These are phyloP conservation scores for Adansonia digitata DNA, from an alignment of 345 rosid genomes.

Conservation along the genomic window DNA sequence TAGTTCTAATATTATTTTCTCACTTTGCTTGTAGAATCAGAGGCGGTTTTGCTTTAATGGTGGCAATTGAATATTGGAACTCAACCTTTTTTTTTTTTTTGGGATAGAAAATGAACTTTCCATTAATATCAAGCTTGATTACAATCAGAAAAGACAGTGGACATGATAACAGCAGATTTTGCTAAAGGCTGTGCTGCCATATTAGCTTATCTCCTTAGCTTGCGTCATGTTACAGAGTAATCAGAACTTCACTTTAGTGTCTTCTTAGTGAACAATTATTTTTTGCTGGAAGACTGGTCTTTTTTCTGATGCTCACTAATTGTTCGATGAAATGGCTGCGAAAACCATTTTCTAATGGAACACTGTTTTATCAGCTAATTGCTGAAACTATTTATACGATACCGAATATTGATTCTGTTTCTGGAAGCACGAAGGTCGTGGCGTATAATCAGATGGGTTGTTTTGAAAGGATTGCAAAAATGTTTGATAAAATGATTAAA, in stretches of 20 bases:
- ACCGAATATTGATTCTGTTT: constrained; percentile 70
- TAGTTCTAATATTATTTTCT: background rate
- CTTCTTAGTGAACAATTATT: too few species aligned
- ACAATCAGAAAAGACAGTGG: background rate
- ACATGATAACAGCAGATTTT: background rate
- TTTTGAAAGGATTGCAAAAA: constrained; percentile 40
- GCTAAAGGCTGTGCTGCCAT: too few species aligned
- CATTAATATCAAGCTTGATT: background rate
- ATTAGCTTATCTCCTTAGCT: too few species aligned
- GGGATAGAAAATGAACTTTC: background rate
- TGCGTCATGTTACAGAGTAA: too few species aligned
- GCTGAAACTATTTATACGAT: constrained; percentile 36
- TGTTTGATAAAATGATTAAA: constrained; percentile 49
- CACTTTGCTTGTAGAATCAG: background rate
- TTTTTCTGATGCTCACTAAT: too few species aligned
- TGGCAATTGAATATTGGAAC: too few species aligned
- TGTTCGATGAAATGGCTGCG: too few species aligned
- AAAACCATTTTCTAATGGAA: constrained; percentile 74
- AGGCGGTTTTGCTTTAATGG: background rate
- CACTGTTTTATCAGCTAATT: constrained; percentile 63
- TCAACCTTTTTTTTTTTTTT: too few species aligned
- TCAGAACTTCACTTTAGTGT: too few species aligned
- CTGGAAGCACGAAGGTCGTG: constrained; percentile 75
- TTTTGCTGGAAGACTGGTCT: too few species aligned
- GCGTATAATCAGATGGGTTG: constrained; percentile 51